Conservation (phyloP, 2,329 filamentous ascomycete genomes). For the Talaromyces islandicus region DNA sequence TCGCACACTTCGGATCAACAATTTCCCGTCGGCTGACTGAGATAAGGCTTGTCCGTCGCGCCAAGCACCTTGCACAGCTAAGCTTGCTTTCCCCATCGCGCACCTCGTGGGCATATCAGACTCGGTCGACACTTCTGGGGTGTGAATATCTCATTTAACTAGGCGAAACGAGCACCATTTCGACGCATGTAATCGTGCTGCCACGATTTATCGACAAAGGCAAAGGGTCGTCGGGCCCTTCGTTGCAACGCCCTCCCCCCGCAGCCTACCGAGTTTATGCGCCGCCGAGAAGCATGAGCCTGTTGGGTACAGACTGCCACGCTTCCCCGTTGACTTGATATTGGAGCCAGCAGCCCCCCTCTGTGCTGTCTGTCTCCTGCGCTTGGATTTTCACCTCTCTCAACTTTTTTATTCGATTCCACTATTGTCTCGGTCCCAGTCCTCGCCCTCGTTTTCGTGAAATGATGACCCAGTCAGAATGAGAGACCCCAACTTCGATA, state of each 20-base stretch:
- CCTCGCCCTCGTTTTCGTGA: background rate
- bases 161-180: background rate
- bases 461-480: constrained; percentile 29
- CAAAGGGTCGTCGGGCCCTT: background rate
- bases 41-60: background rate
- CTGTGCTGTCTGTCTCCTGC: background rate
- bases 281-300: background rate
- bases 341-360: background rate
- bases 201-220: background rate
- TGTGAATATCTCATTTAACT: background rate
- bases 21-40: background rate
- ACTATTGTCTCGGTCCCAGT: too few relatives aligned
- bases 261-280: background rate
- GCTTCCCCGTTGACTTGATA: background rate
- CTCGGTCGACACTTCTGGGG: background rate
- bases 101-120: background rate
- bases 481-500: constrained; percentile 30
- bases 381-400: background rate
- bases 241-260: background rate
- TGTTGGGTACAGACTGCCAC: background rate
- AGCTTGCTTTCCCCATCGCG: background rate
- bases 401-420: background rate
- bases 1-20: background rate
- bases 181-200: background rate
- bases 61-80: background rate